Evolutionary conservation across 495 filamentous ascomycete species (phyloP).

Genomic region (Hypoxylon perforatum): DNA sequence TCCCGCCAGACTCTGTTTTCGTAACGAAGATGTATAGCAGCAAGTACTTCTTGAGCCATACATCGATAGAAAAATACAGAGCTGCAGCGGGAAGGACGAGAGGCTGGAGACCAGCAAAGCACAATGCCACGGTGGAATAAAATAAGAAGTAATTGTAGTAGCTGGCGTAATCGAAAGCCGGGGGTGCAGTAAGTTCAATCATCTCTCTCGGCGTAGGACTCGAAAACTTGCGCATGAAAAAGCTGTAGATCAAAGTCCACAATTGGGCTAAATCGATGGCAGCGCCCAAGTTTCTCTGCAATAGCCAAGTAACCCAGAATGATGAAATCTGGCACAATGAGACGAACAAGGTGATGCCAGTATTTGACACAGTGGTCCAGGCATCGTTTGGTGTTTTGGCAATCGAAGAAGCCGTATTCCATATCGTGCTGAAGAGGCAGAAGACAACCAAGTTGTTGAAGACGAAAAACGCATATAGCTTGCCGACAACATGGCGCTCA

Average conservation of each 20-base stretch:
- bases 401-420: slow-evolving; percentile 74
- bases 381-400: slow-evolving; percentile 64
- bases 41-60: slow-evolving; percentile 93
- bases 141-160: slow-evolving; percentile 98
- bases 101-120: slow-evolving; percentile 87
- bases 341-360: slow-evolving; percentile 70
- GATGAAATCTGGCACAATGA: slow-evolving; percentile 81
- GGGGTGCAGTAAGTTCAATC: slow-evolving; percentile 94
- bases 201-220: slow-evolving; percentile 90
- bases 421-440: slow-evolving; percentile 84
- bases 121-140: slow-evolving; percentile 89
- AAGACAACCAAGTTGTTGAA: slow-evolving; percentile 98
- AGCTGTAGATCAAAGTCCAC: slow-evolving; percentile 81
- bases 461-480: slow-evolving; percentile 95
- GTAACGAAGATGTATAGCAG: slow-evolving; percentile 95
- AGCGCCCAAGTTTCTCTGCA: slow-evolving; percentile 92
- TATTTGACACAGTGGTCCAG: slow-evolving; percentile 75
- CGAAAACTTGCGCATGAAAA: slow-evolving; percentile 83
- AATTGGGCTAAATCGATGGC: slow-evolving; percentile 90
- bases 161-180: slow-evolving; percentile 90
- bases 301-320: slow-evolving; percentile 93
- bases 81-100: slow-evolving; percentile 90
- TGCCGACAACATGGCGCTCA: slow-evolving; percentile 90
- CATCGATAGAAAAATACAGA: slow-evolving; percentile 88
- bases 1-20: slow-evolving; percentile 94